Evolutionary conservation across 2,329 filamentous ascomycete genomes (phyloP).

Genomic region (Hawksworthiomyces lignivorus): DNA sequence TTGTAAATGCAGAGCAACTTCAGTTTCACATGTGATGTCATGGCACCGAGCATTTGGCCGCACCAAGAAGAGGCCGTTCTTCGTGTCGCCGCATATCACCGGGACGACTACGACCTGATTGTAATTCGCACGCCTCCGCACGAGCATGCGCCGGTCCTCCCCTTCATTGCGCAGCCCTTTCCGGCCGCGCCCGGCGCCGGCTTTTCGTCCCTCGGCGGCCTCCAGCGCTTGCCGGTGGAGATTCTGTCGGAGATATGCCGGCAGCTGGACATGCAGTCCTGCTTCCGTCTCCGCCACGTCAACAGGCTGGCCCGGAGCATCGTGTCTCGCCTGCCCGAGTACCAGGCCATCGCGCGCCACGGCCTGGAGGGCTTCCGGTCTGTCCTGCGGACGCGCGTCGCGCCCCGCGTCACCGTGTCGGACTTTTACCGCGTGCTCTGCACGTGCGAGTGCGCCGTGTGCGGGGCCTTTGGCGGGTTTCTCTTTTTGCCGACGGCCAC

Average conservation of each 20-base stretch:
- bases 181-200: not conserved
- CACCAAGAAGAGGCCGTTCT: not conserved
- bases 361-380: too few species aligned
- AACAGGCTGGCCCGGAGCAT: not conserved
- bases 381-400: too few species aligned
- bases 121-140: not conserved
- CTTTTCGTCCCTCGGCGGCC: not conserved
- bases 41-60: too few species aligned
- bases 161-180: not conserved
- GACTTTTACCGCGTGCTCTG: too few species aligned
- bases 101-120: not conserved
- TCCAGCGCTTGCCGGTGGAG: not conserved
- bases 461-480: too few species aligned
- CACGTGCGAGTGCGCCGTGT: too few species aligned
- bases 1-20: too few species aligned
- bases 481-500: too few species aligned
- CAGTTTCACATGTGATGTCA: too few species aligned
- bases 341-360: not conserved
- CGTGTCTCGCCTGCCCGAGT: not conserved
- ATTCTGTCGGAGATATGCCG: not conserved
- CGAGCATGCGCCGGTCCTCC: not conserved
- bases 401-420: too few species aligned
- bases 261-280: not conserved
- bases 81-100: not conserved
- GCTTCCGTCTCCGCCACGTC: not conserved